Evolutionary conservation across 768 basidiomycete species (phyloP), one percentile per base, ranked within the genome.

Genomic region (Tephrocybe sp.): DNA sequence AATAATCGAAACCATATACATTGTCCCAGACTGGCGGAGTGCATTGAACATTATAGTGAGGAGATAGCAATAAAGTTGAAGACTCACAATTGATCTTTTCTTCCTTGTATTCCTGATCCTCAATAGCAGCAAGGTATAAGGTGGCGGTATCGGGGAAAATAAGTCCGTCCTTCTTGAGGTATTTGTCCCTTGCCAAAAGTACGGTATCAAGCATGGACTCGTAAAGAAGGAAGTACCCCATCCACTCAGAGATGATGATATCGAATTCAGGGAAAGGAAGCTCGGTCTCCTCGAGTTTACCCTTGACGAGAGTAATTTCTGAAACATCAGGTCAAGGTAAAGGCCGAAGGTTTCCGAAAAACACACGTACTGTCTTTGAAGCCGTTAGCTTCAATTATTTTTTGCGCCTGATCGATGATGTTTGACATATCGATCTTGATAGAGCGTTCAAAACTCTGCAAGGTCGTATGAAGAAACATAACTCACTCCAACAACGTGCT

Each of bases 191-290:
- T 6, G 97, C 97, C 40, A 94, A 78, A 36, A 99, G 83, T 47
- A 99, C 97, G 21, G 94, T 97, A 72, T 99, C 95, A 57, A 98
- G 84, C 97, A 99, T 98, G 62, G 93, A 94, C 68, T 98, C 97
- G 75, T 98, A 98, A 27, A 99, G 82, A 42, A 98, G 76, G 80
- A 98, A 97, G 73, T 99, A 99, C 36, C 97, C 97, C 97, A 99
- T 99, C 97, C 95, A 99, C 68, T 99, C 97, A 53, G 94, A 97
- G 64, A 99, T 91, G 72, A 99, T 97, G 71, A 99, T 97, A 67
- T 99, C 97, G 65, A 93, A 97, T 67, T 94, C 75, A 54, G 89
- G 72, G 62, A 95, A 82, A 12, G 95, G 95, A 36, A 98, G 79
- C 52, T 84, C 83, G 42, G 84, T 74, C 39, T 99, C 95, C 67